Evolutionary conservation across 495 filamentous ascomycete genomes (phyloP).

Genomic region (Daldinia grandis): DNA sequence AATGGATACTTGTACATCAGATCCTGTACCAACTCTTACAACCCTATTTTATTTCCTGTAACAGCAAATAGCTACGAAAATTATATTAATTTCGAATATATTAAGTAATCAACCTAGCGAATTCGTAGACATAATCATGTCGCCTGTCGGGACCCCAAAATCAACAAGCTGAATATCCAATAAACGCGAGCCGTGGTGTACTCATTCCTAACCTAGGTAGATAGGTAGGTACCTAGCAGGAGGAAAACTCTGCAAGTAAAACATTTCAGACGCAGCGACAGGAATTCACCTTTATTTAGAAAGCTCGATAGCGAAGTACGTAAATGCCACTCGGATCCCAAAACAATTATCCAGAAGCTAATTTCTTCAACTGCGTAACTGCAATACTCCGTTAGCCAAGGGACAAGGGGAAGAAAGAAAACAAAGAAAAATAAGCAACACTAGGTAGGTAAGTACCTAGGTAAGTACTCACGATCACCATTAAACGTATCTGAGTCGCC

Average conservation of each 20-base stretch:
- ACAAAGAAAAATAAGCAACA: neutral
- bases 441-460: no score
- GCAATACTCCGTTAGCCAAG: constrained; percentile 8
- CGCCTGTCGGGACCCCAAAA: neutral
- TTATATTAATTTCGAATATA: neutral
- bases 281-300: neutral
- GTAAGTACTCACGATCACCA: constrained; percentile 49
- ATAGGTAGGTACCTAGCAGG: no score
- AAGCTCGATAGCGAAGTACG: no score
- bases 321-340: no score
- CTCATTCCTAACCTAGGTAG: no score
- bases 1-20: neutral
- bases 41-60: neutral
- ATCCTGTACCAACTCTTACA: neutral
- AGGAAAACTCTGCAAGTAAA: neutral
- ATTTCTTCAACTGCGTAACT: constrained; percentile 26
- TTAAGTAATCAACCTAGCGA: neutral
- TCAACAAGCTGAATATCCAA: neutral
- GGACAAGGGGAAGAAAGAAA: neutral
- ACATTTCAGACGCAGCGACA: neutral
- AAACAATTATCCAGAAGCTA: constrained; percentile 9
- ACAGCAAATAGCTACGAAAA: neutral
- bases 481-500: constrained; percentile 64
- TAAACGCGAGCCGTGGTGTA: neutral
- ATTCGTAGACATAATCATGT: neutral